Evolutionary conservation across 1,139 yeast species (phyloP).

Genomic region (Saccharomycopsis hybrid): DNA sequence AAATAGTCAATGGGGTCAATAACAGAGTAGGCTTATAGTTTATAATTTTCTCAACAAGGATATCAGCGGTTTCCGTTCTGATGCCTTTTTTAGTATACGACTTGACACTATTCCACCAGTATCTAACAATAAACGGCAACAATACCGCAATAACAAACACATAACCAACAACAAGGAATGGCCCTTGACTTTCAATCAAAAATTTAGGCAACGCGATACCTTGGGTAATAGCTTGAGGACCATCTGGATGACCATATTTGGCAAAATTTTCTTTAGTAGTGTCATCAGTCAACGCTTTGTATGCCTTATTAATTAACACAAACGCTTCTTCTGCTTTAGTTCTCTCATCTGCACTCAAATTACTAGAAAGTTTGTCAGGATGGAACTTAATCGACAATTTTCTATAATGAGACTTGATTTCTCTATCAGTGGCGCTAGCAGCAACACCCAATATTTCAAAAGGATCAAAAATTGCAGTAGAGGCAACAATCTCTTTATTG

Average conservation of each 20-base stretch:
- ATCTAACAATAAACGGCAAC: constrained; percentile 72
- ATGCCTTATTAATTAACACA: constrained; percentile 84
- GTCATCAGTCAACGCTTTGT: constrained; percentile 91
- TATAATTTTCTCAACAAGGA: constrained; percentile 55
- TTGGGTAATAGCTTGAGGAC: constrained; percentile 89
- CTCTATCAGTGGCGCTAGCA: constrained; percentile 63
- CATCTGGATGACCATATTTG: constrained; percentile 96
- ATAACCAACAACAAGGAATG: constrained; percentile 59
- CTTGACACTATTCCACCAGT: constrained; percentile 88
- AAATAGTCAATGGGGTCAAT: constrained; percentile 47
- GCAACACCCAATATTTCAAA: constrained; percentile 77
- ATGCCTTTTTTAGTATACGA: constrained; percentile 78
- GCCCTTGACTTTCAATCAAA: constrained; percentile 77
- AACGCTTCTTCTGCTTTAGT: constrained; percentile 64
- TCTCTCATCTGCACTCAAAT: constrained; percentile 48
- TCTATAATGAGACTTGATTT: constrained; percentile 76
- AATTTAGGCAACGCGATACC: constrained; percentile 95
- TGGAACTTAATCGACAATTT: constrained; percentile 82
- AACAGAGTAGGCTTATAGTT: constrained; percentile 76
- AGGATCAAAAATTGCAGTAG: constrained; percentile 64
- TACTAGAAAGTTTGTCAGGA: constrained; percentile 80
- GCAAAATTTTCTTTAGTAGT: constrained; percentile 73
- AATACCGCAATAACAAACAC: constrained; percentile 68
- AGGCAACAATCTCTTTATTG: constrained; percentile 36
- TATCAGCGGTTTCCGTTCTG: constrained; percentile 74